Conservation (phyloP, 805 yeast species). For the Kuraishia capsulata region DNA sequence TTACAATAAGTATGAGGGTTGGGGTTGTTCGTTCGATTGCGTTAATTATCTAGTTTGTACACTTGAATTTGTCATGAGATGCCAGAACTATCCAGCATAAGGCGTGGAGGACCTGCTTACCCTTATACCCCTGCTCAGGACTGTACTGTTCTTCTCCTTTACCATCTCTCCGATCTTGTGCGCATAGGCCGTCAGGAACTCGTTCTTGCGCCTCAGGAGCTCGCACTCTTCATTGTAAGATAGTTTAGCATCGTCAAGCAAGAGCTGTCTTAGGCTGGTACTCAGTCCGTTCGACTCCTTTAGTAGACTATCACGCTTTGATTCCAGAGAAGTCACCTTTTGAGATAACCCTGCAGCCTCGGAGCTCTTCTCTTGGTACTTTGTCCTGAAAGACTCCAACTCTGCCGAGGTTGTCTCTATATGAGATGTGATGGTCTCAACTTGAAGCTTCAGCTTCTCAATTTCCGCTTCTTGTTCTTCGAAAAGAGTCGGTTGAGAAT, state of each 20-base stretch:
- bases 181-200: slow-evolving; percentile 16
- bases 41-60: too few species aligned
- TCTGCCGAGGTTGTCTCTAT: slow-evolving; percentile 8
- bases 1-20: too few species aligned
- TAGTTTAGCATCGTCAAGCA: slow-evolving; percentile 9
- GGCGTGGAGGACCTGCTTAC: slow-evolving; percentile 5
- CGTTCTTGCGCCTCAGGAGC: slow-evolving; percentile 10
- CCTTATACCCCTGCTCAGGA: slow-evolving; percentile 3
- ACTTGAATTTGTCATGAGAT: too few species aligned
- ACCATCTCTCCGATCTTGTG: slow-evolving; percentile 12
- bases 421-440: slow-evolving; percentile 7
- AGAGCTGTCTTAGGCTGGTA: slow-evolving; percentile 13
- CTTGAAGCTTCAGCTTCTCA: slow-evolving; percentile 5
- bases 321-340: slow-evolving; percentile 13
- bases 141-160: slow-evolving; percentile 12
- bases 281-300: slow-evolving; percentile 25
- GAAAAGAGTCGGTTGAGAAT: slow-evolving; percentile 6
- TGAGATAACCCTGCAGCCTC: slow-evolving; percentile 36
- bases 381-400: slow-evolving; percentile 17
- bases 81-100: slow-evolving; percentile 1
- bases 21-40: too few species aligned
- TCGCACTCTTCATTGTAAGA: slow-evolving; percentile 3
- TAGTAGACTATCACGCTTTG: slow-evolving; percentile 15
- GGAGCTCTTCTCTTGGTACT: slow-evolving; percentile 37
- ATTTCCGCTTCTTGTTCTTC: slow-evolving; percentile 8